Evolutionary conservation across 768 basidiomycete genomes (phyloP), one percentile per base, ranked within the genome.

Genomic region (Gautieria morchelliformis): DNA sequence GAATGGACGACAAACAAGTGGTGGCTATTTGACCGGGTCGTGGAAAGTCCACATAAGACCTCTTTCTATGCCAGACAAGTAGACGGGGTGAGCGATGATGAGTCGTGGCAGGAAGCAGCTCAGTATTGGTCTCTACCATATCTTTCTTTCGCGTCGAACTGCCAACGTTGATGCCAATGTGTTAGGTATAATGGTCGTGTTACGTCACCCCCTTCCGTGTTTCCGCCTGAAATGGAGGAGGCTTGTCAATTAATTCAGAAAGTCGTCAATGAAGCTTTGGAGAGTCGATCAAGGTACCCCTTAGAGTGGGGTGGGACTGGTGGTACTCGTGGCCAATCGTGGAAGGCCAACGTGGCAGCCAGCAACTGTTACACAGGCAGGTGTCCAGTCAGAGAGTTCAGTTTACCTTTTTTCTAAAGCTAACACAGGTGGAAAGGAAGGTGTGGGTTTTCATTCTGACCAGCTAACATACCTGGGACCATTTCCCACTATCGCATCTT

Each of bases 331-430:
- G 64, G 56, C 15, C 67, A 66, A 15, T 46, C 44, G 11, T 92
- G 90, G 89, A 74, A 80, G 53, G 90, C 89, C 1, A 92, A 91
- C 62, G 89, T 92, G 22, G 89, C 89, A 3, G 89, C 89, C 1
- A 81, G 89, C 3, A 92, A 92, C 63, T 85, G 89, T 62, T 92
- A 92, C 45, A 61, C 56, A 4, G 62, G 62, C 30, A 45, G 15
- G 47, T 50, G 24, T 9, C 2, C 32, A 27, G 8, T 20, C 19
- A 49, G 12, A 45, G 17, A 1, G 30, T 37, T n/a, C 7, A 27
- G 24, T 9, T 35, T 15, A n/a, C n/a, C n/a, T 49, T n/a, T n/a
- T 57, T n/a, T 35, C 51, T 15, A 19, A 40, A 9, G 1, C 19
- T n/a, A 4, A n/a, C 59, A 80, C 84, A 65, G 89, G 89, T n/a